Evolutionary conservation across 1,284 basidiomycete species (phyloP).

Genomic region (Phlebopus sp.): DNA sequence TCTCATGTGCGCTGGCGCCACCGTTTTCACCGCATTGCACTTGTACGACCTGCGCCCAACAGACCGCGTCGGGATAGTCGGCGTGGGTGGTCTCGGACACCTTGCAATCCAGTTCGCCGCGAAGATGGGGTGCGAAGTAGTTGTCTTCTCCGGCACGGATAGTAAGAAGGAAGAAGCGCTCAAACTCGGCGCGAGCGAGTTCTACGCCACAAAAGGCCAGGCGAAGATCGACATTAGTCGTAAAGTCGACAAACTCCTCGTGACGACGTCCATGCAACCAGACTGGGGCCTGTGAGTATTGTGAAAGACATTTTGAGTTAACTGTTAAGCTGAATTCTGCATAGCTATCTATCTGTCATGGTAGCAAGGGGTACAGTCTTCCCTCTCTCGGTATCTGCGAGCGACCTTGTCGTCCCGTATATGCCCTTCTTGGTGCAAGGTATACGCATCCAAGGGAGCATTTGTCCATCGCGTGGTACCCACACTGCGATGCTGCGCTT

Average conservation of each 20-base stretch:
- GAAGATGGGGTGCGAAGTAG: constrained; percentile 52
- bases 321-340: background rate
- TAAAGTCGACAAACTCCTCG: constrained; percentile 25
- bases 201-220: constrained; percentile 29
- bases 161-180: constrained; percentile 54
- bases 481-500: constrained; percentile 31
- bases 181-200: constrained; percentile 49
- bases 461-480: constrained; percentile 23
- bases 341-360: constrained; percentile 26
- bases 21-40: constrained; percentile 32
- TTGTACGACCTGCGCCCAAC: constrained; percentile 23
- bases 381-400: constrained; percentile 23
- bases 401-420: constrained; percentile 20
- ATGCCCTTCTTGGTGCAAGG: constrained; percentile 12
- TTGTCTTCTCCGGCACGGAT: constrained; percentile 56
- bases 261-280: constrained; percentile 27
- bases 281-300: constrained; percentile 29
- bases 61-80: constrained; percentile 37
- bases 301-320: background rate
- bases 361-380: constrained; percentile 18
- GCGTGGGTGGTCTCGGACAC: constrained; percentile 37
- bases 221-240: constrained; percentile 23
- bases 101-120: constrained; percentile 37
- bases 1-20: constrained; percentile 39
- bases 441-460: constrained; percentile 24